Percentiles rank a stretch among this genome's conserved stretches.
phyloP scores from a whole-genome alignment of 768 basidiomycete genomes.

The Pleurotus platypus region DNA sequence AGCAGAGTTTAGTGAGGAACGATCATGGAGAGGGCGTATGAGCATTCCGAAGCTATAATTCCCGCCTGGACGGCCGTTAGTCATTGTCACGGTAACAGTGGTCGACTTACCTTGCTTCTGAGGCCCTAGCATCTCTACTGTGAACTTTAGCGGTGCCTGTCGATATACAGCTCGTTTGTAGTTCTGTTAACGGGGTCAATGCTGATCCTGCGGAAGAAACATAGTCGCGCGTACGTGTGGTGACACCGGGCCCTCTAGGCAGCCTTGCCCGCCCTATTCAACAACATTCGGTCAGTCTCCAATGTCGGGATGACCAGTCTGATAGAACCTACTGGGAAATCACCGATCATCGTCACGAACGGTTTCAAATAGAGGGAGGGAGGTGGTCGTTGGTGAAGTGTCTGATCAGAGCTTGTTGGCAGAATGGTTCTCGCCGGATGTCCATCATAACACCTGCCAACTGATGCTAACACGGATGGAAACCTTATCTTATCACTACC shows the following conservation, averaged over 20 bases:
- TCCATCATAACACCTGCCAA: constrained; percentile 7
- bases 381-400: not conserved
- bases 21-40: constrained; percentile 39
- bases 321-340: constrained; percentile 2
- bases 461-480: not conserved
- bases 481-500: constrained; percentile 9
- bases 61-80: constrained; percentile 32
- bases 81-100: no score
- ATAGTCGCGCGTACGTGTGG: constrained; percentile 17
- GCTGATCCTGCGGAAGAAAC: not conserved
- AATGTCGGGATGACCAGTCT: not conserved
- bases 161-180: constrained; percentile 62
- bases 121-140: constrained; percentile 54
- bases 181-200: constrained; percentile 29
- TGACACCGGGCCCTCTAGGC: constrained; percentile 19
- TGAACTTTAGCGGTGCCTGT: constrained; percentile 55
- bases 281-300: not conserved
- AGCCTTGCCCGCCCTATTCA: constrained; percentile 3
- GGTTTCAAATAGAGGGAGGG: not conserved
- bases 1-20: constrained; percentile 20
- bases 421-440: constrained; percentile 6
- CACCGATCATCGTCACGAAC: constrained; percentile 1
- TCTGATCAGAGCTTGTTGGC: not conserved
- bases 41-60: constrained; percentile 61
- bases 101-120: constrained; percentile 47